Percentiles rank a stretch among this genome's conserved stretches.
These are phyloP conservation scores for Metrosideros polymorpha DNA, from an alignment of 441 rosid genomes.

Conservation along the genomic window DNA sequence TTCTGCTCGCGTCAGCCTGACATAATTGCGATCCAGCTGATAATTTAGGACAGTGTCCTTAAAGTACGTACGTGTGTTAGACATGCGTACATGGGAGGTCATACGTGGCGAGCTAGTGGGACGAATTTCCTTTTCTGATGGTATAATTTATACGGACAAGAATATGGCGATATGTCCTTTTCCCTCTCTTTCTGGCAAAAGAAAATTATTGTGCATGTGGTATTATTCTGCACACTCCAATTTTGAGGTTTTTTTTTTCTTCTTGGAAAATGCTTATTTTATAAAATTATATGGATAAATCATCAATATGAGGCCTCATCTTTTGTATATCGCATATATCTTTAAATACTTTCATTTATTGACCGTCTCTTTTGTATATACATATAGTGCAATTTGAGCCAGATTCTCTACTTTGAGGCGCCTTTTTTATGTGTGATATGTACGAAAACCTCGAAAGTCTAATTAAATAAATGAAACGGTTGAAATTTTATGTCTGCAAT, in stretches of 20 bases:
- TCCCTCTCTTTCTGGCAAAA: background rate
- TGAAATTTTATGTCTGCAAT: background rate
- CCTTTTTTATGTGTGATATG: background rate
- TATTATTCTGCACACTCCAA: background rate
- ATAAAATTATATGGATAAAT: background rate
- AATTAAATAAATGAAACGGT: background rate
- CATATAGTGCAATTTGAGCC: background rate
- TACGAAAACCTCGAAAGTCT: background rate
- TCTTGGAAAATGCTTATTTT: background rate
- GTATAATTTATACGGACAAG: background rate
- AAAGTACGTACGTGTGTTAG: background rate
- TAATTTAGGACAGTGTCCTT: background rate
- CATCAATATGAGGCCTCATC: background rate
- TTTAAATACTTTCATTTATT: too few species aligned
- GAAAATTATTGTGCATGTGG: background rate
- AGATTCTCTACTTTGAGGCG: background rate
- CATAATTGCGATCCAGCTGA: background rate
- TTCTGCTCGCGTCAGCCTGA: background rate
- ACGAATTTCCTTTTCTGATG: background rate
- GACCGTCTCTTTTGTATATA: background rate
- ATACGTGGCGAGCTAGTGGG: background rate
- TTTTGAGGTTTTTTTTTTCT: background rate
- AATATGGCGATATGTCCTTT: background rate
- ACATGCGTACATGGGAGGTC: background rate
- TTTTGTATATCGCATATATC: background rate